phyloP scores from a whole-genome alignment of 495 filamentous ascomycete species.

The Clohesyomyces aquaticus region DNA sequence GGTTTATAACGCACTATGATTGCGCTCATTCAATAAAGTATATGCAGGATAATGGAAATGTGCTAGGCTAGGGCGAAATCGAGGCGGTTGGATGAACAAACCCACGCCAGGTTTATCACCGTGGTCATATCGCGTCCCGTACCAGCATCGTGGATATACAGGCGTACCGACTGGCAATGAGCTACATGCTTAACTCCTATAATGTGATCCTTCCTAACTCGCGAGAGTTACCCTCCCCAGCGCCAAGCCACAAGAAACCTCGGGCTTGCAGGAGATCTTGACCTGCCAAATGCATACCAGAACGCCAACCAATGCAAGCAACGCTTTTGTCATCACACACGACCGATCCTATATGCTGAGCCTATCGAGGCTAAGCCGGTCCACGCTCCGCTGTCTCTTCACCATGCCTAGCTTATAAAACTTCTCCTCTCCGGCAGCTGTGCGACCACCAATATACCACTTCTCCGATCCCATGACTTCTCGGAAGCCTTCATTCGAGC shows the following conservation, averaged over 20 bases:
- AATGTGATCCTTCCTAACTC: neutral
- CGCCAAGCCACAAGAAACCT: slow-evolving; percentile 1
- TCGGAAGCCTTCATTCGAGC: slow-evolving; percentile 74
- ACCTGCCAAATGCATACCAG: slow-evolving; percentile 2
- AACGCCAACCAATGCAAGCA: slow-evolving; percentile 28
- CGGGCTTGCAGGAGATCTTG: slow-evolving; percentile 6
- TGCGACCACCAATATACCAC: slow-evolving; percentile 88
- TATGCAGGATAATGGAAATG: no score
- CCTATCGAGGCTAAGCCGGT: slow-evolving; percentile 65
- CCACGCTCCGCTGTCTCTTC: slow-evolving; percentile 59
- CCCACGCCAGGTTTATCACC: no score
- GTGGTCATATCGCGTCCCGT: neutral
- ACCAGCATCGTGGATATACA: neutral
- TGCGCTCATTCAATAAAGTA: no score
- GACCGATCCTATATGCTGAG: slow-evolving; percentile 56
- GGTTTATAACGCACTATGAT: no score
- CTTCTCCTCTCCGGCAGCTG: slow-evolving; percentile 81
- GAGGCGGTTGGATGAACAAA: no score
- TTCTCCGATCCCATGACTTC: slow-evolving; percentile 77
- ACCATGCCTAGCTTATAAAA: slow-evolving; percentile 77
- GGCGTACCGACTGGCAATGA: neutral
- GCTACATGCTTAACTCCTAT: slow-evolving; percentile 11
- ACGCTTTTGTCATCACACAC: neutral
- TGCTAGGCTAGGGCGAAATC: no score
- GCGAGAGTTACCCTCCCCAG: neutral